These are phyloP conservation scores for Ceratobasidium sp. DNA, from an alignment of 1,284 basidiomycete species.

Conservation along the genomic window DNA sequence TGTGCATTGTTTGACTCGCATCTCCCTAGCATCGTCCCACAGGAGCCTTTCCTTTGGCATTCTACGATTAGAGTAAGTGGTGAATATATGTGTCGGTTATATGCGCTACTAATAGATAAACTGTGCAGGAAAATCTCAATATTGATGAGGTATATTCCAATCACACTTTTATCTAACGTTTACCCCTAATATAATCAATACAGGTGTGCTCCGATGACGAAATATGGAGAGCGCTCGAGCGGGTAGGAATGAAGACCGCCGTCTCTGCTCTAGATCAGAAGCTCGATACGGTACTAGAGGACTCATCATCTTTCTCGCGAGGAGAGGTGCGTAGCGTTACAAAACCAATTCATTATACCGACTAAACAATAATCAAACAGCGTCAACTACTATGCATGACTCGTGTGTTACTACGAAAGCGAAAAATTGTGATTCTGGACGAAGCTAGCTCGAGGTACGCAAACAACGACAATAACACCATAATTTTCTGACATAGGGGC, in stretches of 20 bases:
- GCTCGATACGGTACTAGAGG: conserved; percentile 12
- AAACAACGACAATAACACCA: neutral
- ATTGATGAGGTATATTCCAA: conserved; percentile 12
- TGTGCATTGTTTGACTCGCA: neutral
- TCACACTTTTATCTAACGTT: no score
- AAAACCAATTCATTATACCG: conserved; percentile 47
- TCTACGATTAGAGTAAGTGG: conserved; percentile 54
- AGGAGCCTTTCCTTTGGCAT: conserved; percentile 54
- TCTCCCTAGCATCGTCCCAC: conserved; percentile 52
- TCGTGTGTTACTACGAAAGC: conserved; percentile 55
- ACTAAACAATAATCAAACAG: conserved; percentile 47
- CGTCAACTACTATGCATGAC: conserved; percentile 59
- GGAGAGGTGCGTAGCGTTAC: conserved; percentile 43
- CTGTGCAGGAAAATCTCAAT: conserved; percentile 9
- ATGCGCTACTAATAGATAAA: neutral
- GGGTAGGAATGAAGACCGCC: conserved; percentile 14
- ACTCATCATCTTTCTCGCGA: conserved; percentile 50
- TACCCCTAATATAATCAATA: no score
- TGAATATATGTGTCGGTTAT: neutral
- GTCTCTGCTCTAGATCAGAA: conserved; percentile 2
- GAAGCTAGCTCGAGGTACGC: conserved; percentile 51
- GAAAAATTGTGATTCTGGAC: conserved; percentile 57
- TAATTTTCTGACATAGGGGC: neutral
- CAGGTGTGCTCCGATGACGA: conserved; percentile 13
- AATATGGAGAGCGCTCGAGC: conserved; percentile 4